Evolutionary conservation across 1,284 basidiomycete genomes (phyloP).

Genomic region (Mixia osmundae): DNA sequence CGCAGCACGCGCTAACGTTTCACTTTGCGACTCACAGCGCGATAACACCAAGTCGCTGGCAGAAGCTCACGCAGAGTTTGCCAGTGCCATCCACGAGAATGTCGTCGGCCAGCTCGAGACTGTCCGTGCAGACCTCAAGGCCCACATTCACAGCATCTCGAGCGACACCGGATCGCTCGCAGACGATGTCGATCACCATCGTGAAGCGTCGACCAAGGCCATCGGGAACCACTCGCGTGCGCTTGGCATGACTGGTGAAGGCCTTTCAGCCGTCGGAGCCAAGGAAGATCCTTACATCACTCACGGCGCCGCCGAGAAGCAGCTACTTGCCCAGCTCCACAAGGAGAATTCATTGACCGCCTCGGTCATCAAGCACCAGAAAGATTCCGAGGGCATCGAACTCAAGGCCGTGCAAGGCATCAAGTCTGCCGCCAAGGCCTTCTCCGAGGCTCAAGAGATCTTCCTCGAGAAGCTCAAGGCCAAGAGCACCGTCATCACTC

Average conservation of each 20-base stretch:
- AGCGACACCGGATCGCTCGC: conserved; percentile 13
- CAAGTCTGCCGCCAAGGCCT: conserved; percentile 10
- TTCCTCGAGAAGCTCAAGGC: conserved; percentile 7
- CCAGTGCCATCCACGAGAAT: conserved; percentile 10
- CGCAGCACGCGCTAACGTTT: background rate
- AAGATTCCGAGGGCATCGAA: conserved; percentile 14
- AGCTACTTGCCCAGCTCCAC: conserved; percentile 10
- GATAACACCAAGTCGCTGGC: conserved; percentile 12
- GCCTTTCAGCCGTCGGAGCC: background rate
- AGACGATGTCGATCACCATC: conserved; percentile 12
- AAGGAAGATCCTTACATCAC: background rate
- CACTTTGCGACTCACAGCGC: too few species aligned
- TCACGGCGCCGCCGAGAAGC: conserved; percentile 6
- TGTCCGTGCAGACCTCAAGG: conserved; percentile 11
- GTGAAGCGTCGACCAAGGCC: conserved; percentile 1
- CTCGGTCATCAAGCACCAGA: conserved; percentile 12
- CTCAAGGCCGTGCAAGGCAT: conserved; percentile 9
- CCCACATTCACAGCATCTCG: conserved; percentile 12
- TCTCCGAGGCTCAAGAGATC: conserved; percentile 9
- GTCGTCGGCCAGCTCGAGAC: conserved; percentile 11
- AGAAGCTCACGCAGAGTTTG: conserved; percentile 11
- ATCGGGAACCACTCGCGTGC: background rate
- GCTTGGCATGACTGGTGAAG: background rate
- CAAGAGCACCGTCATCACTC: conserved; percentile 11
- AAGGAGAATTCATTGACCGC: background rate